Percentiles rank a stretch among this genome's conserved stretches.
These are phyloP conservation scores for Vinca minor DNA, from an alignment of 257 asterid species.

Conservation along the genomic window DNA sequence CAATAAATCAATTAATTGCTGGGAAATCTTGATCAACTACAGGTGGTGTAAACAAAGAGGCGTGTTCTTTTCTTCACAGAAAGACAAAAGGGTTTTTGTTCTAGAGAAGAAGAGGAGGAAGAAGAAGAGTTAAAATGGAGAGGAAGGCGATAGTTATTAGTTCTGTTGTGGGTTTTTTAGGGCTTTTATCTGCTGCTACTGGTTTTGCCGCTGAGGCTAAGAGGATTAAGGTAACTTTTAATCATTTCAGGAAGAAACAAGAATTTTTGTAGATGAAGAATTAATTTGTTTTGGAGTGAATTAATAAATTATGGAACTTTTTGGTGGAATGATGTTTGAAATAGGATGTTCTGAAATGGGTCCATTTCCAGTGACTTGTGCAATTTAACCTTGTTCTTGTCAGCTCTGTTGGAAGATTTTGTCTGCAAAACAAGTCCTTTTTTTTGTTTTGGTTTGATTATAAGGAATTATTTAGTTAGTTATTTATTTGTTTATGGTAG, in stretches of 20 bases:
- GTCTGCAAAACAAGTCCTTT: too few relatives aligned
- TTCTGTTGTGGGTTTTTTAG: constrained; percentile 53
- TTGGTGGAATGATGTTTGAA: too few relatives aligned
- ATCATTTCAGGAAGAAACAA: not conserved
- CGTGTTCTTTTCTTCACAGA: not conserved
- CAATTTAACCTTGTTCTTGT: not conserved
- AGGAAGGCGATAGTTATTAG: constrained; percentile 41
- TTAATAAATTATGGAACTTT: not conserved
- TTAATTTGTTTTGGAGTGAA: not conserved
- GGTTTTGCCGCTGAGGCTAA: constrained; percentile 79
- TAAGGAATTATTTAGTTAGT: not conserved
- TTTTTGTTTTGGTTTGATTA: too few relatives aligned
- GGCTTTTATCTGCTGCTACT: constrained; percentile 57
- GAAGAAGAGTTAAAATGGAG: constrained; percentile 34
- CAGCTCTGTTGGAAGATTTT: not conserved
- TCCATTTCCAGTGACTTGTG: not conserved
- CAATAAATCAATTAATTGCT: constrained; percentile 1
- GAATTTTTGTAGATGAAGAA: not conserved
- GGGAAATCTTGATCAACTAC: not conserved
- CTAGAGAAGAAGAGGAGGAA: not conserved
- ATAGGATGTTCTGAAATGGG: not conserved
- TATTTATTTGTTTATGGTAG: not conserved
- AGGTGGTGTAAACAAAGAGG: not conserved
- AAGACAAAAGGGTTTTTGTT: not conserved
- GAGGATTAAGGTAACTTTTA: constrained; percentile 57